Conservation (phyloP, 352 stramenopile genomes). For the Phytophthora idaei region DNA sequence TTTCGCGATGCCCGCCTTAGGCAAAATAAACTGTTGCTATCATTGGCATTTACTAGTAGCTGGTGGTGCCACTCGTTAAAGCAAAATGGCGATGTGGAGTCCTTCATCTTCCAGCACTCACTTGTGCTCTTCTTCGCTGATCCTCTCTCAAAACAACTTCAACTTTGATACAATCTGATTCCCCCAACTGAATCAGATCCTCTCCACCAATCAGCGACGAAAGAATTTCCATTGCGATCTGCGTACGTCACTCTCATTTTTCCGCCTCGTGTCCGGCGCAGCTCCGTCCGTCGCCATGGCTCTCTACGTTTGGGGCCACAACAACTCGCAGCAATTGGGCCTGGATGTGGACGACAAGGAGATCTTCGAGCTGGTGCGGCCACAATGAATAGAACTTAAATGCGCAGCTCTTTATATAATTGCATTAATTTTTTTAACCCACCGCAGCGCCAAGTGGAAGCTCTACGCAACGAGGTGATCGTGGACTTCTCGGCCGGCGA, state of each 20-base stretch:
- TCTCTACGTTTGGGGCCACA: constrained; percentile 79
- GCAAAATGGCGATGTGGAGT: too few relatives aligned
- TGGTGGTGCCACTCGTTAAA: too few relatives aligned
- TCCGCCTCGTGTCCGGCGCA: not conserved
- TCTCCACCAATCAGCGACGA: not conserved
- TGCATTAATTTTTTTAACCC: not conserved
- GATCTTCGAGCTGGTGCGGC: constrained; percentile 57
- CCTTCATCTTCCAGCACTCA: too few relatives aligned
- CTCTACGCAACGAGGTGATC: constrained; percentile 62
- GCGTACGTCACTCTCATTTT: constrained; percentile 6
- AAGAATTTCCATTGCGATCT: not conserved
- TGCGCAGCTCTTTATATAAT: not conserved
- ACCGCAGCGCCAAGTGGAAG: constrained; percentile 53
- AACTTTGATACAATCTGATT: constrained; percentile 7
- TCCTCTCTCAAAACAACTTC: not conserved
- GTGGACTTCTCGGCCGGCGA: constrained; percentile 78
- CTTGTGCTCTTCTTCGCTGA: not conserved
- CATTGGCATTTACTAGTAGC: too few relatives aligned
- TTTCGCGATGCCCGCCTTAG: too few relatives aligned
- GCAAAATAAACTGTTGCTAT: too few relatives aligned
- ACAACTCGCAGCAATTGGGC: constrained; percentile 74
- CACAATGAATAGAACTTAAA: not conserved
- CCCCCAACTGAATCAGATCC: not conserved
- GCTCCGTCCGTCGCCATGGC: constrained; percentile 43
- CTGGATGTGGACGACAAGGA: constrained; percentile 56